Base-by-base conservation (phyloP, 805 yeast genomes). In the Lachancea sp. region DNA sequence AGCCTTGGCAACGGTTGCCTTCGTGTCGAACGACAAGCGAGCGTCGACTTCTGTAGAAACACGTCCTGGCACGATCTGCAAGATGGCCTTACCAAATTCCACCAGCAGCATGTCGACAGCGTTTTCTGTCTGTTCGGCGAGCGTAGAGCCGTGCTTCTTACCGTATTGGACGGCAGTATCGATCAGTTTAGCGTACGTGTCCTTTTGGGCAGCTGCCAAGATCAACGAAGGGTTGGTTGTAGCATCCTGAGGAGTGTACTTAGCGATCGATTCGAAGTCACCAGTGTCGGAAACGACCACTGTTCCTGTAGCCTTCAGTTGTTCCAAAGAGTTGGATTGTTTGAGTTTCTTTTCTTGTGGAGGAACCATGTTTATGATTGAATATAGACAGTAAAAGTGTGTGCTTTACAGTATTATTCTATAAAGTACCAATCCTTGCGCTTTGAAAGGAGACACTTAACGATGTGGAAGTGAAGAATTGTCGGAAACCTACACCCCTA, bases 11-110 rank as follows among this genome's bases (percentile, higher is more conserved):
- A 92, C 75, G 55, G 97, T 88, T 52, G 84, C 97, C 49, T 87
- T 84, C 67, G 83, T 92, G 77, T 92, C 89, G 65, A 88, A 92
- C 29, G 97, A 90, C 59, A 92, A 79, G 70, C 96, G 86, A 45
- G 99, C 98, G 62, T 92, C 99, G 47, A 92, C 97, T 74, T 92
- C 99, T 48, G 99, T 92, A 45, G 97, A 88, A 45, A 92, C 98
- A 73, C 97, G 83, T 60, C 99, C 99, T 55, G 99, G 99, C 41
- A 92, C 96, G 62, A 92, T 86, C 63, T 78, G 75, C 62, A 92
- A 75, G 62, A 92, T 92, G 70, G 85, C 89, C 60, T 77, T 75
- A 70, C 99, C 99, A 65, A 92, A 92, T 70, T 89, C 97, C 50
- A 92, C 96, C 60, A 92, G 78, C 58, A 92, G 72, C 69, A 85